Evolutionary conservation across 108 stramenopile species (phyloP), one percentile per base, ranked within the genome.

Genomic region (Skeletonema menzelii): DNA sequence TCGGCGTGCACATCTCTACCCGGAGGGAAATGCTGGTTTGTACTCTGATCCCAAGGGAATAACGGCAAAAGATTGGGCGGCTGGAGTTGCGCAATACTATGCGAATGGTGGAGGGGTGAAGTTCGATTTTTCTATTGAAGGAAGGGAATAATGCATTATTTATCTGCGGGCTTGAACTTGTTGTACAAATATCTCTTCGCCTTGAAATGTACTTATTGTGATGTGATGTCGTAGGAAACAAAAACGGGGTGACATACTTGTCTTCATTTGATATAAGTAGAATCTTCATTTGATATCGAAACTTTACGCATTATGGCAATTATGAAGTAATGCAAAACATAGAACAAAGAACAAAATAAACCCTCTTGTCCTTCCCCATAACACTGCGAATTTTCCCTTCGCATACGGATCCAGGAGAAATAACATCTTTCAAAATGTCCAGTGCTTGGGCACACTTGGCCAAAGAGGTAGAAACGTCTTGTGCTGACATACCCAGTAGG

Each of bases 111-210:
- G 84, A 14, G 84, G 84, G 2, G 57, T 84, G 22, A 65, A 81
- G 7, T 84, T 70, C 37, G 80, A 84, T 69, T 84, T 84, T 44
- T 77, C 76, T 12, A 67, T 84, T 24, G 84, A 81, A 19, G 62
- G 49, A 8, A 53, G 10, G 4, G 49, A 53, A 22, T 53, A 53
- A 53, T 1, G 4, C 15, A n/a, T 46, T 7, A 37, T 37, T 46
- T 37, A 40, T 40, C 1, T n/a, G 40, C 11, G 14, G 14, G 40
- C 40, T 42, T 42, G 3, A 42, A 42, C 1, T 42, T 42, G 40
- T 0, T 37, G 35, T 12, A 37, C 35, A 37, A 32, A 32, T 32
- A 7, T 4, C 31, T 32, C 31, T 32, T 32, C 31, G 7, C 7
- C 31, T 1, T 32, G 0, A 32, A 32, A 7, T 32, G 31, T 4